A percentile compares a stretch with the other conserved stretches of the same genome.
These are phyloP conservation scores for Plasmodium reichenowi DNA, from an alignment of 169 alveolate species.

Conservation along the genomic window DNA sequence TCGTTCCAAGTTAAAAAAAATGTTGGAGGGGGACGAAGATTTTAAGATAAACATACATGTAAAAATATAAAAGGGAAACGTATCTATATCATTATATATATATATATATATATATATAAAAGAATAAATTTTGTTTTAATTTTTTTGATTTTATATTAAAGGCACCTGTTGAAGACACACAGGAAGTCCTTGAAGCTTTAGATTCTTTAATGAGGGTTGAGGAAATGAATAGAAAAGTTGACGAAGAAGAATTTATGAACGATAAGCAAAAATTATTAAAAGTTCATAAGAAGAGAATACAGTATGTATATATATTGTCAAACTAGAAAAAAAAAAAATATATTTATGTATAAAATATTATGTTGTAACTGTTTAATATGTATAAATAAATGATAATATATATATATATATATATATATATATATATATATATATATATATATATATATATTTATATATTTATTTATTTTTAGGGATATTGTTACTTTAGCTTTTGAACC, in stretches of 20 bases:
- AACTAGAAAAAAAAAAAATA: not conserved
- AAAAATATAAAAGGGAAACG: conserved; percentile 13
- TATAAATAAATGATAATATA: conserved; percentile 4
- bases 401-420: not conserved
- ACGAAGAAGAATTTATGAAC: conserved; percentile 82
- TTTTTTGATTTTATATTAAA: conserved; percentile 17
- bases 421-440: no score
- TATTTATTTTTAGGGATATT: conserved; percentile 78
- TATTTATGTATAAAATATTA: not conserved
- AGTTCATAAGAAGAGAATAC: conserved; percentile 82
- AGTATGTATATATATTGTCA: conserved; percentile 59
- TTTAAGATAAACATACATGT: conserved; percentile 74
- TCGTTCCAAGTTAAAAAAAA: conserved; percentile 72
- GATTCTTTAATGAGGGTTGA: conserved; percentile 87
- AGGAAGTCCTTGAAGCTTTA: conserved; percentile 29
- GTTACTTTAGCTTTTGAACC: conserved; percentile 85
- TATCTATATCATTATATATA: not conserved
- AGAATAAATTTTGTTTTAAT: conserved; percentile 18
- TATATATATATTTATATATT: not conserved
- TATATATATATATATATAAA: conserved; percentile 16
- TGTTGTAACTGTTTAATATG: not conserved
- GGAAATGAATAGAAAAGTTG: conserved; percentile 80
- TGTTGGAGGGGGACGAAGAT: conserved; percentile 69
- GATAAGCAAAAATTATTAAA: conserved; percentile 82
- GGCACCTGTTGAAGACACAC: conserved; percentile 64